Evolutionary conservation across 441 rosid genomes (phyloP), one percentile per base, ranked within the genome.

Genomic region (Gossypium gossypioides): DNA sequence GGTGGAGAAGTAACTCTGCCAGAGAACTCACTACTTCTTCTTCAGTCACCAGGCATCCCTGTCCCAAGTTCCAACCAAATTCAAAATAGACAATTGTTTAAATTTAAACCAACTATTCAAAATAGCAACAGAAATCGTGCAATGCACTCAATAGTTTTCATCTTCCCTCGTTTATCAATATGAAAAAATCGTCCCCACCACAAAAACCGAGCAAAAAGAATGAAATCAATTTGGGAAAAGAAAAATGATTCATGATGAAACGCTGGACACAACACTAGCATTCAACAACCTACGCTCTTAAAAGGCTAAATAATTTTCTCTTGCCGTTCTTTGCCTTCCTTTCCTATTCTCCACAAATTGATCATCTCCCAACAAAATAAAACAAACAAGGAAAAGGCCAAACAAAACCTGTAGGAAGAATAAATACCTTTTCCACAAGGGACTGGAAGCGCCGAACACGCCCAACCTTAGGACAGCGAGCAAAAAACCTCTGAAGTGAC

Each of bases 1-100:
- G 92, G 76, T 92, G 87, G 79, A 87, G 79, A 82, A 88, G 88
- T 51, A 86, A 76, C 81, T 92, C 95, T 0, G 88, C 85, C 60
- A 86, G 68, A 22, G 57, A 83, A 76, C 58, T 71, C 72, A 89
- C 81, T 72, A 91, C 89, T 69, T 88, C 97, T 72, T 87, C 88
- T 67, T 84, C 87, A 58, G 74, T 81, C 58, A 85, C 66, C 69
- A 67, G 50, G 21, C 77, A 72, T 72, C 83, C 96, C 91, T 91
- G 80, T 79, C 72, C 72, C 4, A 76, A 56, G 79, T 80, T 69
- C 68, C 2, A 74, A 58, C 44, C 65, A 25, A 81, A 72, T 4
- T 3, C 64, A 73, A 40, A 16, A 62, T 27, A 67, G 54, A 27
- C 63, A 76, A 71, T 4, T 16, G 40, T 18, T 4, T 2, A 15